Evolutionary conservation across 2,329 filamentous ascomycete species (phyloP), one percentile per base, ranked within the genome.

Genomic region (Fusarium sambucinum): DNA sequence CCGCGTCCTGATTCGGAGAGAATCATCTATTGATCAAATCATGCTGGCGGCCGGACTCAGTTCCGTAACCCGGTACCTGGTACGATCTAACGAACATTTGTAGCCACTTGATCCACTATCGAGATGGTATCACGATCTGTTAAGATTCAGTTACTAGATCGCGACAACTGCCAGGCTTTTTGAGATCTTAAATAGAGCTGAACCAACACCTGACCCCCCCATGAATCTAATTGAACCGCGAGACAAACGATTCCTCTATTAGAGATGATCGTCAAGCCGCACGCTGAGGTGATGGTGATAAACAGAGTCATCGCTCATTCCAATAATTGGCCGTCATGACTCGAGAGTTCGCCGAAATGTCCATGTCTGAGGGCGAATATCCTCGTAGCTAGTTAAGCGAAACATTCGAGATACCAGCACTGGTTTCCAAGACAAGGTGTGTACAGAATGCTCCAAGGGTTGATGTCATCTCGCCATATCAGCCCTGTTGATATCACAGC

Each of bases 101-200:
- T 52, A 66, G 63, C 70, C 70, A 66, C 63, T 53, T 63, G 48
- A 66, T 65, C 59, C 66, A 68, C 64, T 68, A 73, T 72, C 70
- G 59, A 73, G 68, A 73, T 73, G 47, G 50, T 51, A 68, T 66
- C 55, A 46, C 70, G 70, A 73, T 73, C 63, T 50, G 46, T 46
- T 33, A 42, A 59, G 63, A 70, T 70, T 58, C 32, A 32, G 50
- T 55, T 61, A 58, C 35, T 40, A 54, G 63, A 71, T 73, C 65
- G 58, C 53, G 27, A 60, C 55, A 50, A 50, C 48, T 29, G 58
- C 59, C 52, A 27, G 62, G 56, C 57, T 65, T 62, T 52, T 57
- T 68, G 55, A 61, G 45, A 55, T 65, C 29, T 37, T 23, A n/a
- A 27, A 69, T 53, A 53, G 57, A 59, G 44, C 41, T 54, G 27